Evolutionary conservation across 2,329 filamentous ascomycete species (phyloP), one percentile per base, ranked within the genome.

Genomic region (Pseudocercospora cruenta): DNA sequence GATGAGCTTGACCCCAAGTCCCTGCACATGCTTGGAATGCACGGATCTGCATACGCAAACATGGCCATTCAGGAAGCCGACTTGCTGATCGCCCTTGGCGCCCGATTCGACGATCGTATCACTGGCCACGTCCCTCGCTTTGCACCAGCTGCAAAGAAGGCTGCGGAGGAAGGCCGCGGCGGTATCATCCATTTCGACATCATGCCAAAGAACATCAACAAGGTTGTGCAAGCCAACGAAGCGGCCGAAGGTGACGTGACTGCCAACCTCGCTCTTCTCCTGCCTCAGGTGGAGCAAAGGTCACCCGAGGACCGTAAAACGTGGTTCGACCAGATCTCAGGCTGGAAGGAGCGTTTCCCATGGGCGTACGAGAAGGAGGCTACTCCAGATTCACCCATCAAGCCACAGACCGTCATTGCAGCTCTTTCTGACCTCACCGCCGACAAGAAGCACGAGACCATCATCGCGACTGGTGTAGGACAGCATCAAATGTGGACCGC

Each of bases 171-270:
- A 82, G 89, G 89, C 62, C 91, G 93, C 69, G 95, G 95, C 74
- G 95, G 95, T 76, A 98, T 99, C 74, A 87, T 98, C 16, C 94
- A 99, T 81, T 98, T 98, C 76, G 94, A 98, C 79, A 94, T 99
- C 75, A 91, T 98, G 90, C 94, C 95, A 74, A 99, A 99, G 89
- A 98, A 99, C 84, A 98, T 98, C 83, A 98, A 98, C 88, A 99
- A 98, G 87, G 94, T 98, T 49, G 91, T 99, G 14, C 93, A 98
- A 82, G 94, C 94, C 7, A 97, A 92, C 49, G 93, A 97, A 82
- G 94, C 95, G 54, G 90, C 98, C 19, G 94, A 97, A 81, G 95
- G 95, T 66, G 94, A 98, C 76, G 92, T 97, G 31, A 89, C 90
- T 2, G 82, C 89, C 19, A 98, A 96, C 80, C 83, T 98, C 36